phyloP scores from a whole-genome alignment of 768 basidiomycete species.

The Termitomyces eurrhizus region DNA sequence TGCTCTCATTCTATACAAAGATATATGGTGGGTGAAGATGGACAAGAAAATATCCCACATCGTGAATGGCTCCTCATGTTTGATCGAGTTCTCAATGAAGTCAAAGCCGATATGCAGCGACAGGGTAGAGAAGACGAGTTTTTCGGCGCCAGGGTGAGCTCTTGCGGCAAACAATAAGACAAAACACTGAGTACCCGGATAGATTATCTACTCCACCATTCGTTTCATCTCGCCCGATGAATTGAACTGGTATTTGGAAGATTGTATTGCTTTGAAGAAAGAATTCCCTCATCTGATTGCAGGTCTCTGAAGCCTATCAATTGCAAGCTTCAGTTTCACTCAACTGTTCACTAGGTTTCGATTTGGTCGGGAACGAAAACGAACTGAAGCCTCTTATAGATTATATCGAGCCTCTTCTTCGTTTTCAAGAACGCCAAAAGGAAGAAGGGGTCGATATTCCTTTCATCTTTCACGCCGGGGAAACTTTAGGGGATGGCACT shows the following conservation, averaged over 20 bases:
- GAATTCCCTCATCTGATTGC: conserved; percentile 71
- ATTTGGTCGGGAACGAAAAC: conserved; percentile 78
- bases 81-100: conserved; percentile 45
- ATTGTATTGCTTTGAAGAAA: conserved; percentile 70
- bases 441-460: conserved; percentile 63
- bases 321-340: not conserved
- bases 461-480: conserved; percentile 78
- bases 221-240: conserved; percentile 52
- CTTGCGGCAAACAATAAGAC: not conserved
- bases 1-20: conserved; percentile 26
- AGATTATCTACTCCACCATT: conserved; percentile 73
- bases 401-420: conserved; percentile 57
- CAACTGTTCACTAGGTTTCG: conserved; percentile 50
- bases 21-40: conserved; percentile 54
- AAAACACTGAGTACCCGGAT: not conserved
- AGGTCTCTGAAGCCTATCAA: conserved; percentile 34
- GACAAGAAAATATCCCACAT: conserved; percentile 54
- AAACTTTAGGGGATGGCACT: conserved; percentile 75
- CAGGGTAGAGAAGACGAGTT: conserved; percentile 60
- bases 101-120: conserved; percentile 45
- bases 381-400: conserved; percentile 51
- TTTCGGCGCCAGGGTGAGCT: conserved; percentile 56
- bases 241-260: conserved; percentile 64
- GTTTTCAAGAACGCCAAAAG: conserved; percentile 53
- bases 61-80: conserved; percentile 55